Evolutionary conservation across 345 rosid genomes (phyloP).

Genomic region (Microthlaspi erraticum): DNA sequence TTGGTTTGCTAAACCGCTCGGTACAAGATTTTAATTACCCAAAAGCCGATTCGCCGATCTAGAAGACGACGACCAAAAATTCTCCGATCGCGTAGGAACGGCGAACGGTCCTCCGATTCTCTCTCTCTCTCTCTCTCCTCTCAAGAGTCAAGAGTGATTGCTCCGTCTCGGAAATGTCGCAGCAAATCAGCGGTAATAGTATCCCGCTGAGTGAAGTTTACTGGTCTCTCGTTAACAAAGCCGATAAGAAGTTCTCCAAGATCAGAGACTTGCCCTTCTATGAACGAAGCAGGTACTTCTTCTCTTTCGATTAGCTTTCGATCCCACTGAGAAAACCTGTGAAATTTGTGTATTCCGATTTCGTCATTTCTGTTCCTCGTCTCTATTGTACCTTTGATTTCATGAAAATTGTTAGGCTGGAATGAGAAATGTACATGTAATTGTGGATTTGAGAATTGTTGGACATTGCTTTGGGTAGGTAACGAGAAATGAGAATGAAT

Average conservation of each 20-base stretch:
- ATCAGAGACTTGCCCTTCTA: slow-evolving; percentile 97
- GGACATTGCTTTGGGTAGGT: no score
- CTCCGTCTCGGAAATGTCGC: slow-evolving; percentile 50
- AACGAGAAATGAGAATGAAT: background rate
- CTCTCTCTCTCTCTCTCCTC: background rate
- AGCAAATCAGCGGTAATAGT: slow-evolving; percentile 47
- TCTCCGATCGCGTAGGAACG: slow-evolving; percentile 40
- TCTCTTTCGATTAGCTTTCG: slow-evolving; percentile 7
- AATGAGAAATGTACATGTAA: background rate
- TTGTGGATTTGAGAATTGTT: background rate
- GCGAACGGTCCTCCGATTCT: slow-evolving; percentile 12
- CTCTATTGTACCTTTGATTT: background rate
- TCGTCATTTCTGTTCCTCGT: background rate
- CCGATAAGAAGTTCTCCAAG: slow-evolving; percentile 95
- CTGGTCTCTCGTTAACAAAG: slow-evolving; percentile 94
- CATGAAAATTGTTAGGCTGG: background rate
- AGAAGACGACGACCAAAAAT: slow-evolving; percentile 34
- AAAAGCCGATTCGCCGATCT: slow-evolving; percentile 30
- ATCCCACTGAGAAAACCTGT: slow-evolving; percentile 4
- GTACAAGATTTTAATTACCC: slow-evolving; percentile 17
- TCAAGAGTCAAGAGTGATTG: slow-evolving; percentile 11
- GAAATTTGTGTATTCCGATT: slow-evolving; percentile 3
- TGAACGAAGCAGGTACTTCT: slow-evolving; percentile 79
- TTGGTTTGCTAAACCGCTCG: slow-evolving; percentile 36
- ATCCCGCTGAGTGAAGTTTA: slow-evolving; percentile 86